A percentile compares a stretch with the other conserved stretches of the same genome.
Conservation (phyloP, 225 moss, liverwort and hornwort genomes). For the Polytrichum commune region DNA sequence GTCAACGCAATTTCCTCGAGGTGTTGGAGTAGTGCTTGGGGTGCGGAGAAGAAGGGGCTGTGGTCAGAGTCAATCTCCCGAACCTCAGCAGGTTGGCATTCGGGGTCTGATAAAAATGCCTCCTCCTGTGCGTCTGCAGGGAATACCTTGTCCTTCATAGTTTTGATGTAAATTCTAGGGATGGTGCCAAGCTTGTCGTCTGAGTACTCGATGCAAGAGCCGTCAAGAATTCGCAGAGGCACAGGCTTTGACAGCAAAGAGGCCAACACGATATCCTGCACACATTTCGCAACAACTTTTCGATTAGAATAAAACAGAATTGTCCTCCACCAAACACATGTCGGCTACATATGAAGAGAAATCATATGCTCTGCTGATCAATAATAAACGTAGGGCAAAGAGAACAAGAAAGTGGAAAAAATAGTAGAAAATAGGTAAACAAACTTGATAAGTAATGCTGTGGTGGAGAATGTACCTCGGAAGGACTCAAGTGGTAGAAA, state of each 20-base stretch:
- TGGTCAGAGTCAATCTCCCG: slow-evolving; percentile 39
- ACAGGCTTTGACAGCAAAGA: slow-evolving; percentile 32
- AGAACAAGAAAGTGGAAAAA: background rate
- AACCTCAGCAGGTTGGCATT: slow-evolving; percentile 23
- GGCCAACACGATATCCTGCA: slow-evolving; percentile 47
- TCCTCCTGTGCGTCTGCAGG: slow-evolving; percentile 33
- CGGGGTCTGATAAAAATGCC: slow-evolving; percentile 32
- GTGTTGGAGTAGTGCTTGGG: slow-evolving; percentile 24
- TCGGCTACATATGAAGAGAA: too few species aligned
- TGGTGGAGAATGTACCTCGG: slow-evolving; percentile 22
- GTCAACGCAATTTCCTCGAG: slow-evolving; percentile 33
- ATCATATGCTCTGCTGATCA: too few species aligned
- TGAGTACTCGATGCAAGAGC: slow-evolving; percentile 32
- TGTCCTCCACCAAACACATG: too few species aligned
- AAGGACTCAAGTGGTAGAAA: slow-evolving; percentile 39
- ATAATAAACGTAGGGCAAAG: too few species aligned
- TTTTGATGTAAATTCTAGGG: slow-evolving; percentile 43
- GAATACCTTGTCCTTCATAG: slow-evolving; percentile 25
- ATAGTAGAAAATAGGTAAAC: background rate
- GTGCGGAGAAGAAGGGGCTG: slow-evolving; percentile 52
- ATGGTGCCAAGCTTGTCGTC: slow-evolving; percentile 28
- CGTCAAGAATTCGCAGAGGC: slow-evolving; percentile 29
- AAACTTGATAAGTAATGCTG: too few species aligned
- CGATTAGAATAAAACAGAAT: too few species aligned
- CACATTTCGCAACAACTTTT: background rate